Percentiles rank a stretch among this genome's conserved stretches.
These are phyloP conservation scores for Bryoerythrophyllum caledonicum DNA, from an alignment of 225 moss, liverwort and hornwort species.

Conservation along the genomic window DNA sequence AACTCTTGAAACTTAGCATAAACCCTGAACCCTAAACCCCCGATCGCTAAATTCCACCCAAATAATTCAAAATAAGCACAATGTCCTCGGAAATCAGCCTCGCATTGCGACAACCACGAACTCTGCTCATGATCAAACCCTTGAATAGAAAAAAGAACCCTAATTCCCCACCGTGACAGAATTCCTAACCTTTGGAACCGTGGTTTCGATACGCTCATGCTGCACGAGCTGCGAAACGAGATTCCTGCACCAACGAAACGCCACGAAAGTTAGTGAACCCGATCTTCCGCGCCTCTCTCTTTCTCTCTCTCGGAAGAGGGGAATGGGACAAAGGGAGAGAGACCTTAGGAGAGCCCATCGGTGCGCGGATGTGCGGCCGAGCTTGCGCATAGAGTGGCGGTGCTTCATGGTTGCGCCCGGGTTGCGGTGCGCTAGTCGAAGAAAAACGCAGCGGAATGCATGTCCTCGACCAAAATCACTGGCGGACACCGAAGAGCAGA, in stretches of 20 bases:
- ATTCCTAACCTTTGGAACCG: slow-evolving; percentile 74
- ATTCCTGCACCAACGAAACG: slow-evolving; percentile 52
- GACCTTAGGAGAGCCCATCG: slow-evolving; percentile 79
- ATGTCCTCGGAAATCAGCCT: neutral
- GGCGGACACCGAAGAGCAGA: too few species aligned
- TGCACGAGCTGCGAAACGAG: slow-evolving; percentile 92
- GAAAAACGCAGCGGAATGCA: too few species aligned
- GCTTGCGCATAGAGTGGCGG: slow-evolving; percentile 76
- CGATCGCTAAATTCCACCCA: too few species aligned
- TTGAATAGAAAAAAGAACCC: neutral
- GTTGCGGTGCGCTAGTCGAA: too few species aligned
- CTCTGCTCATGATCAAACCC: neutral
- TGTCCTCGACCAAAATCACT: too few species aligned
- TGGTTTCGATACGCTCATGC: slow-evolving; percentile 93
- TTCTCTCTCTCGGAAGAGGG: neutral
- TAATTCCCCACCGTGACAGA: neutral
- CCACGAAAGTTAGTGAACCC: neutral
- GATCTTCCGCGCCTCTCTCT: neutral
- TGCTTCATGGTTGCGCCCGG: slow-evolving; percentile 72
- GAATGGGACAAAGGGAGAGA: too few species aligned
- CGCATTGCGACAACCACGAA: too few species aligned
- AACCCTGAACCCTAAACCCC: too few species aligned
- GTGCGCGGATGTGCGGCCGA: slow-evolving; percentile 71
- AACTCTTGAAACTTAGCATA: neutral
- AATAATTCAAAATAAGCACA: neutral